Base-by-base conservation (phyloP, 495 filamentous ascomycete species). In the Penicillium pancosmium region DNA sequence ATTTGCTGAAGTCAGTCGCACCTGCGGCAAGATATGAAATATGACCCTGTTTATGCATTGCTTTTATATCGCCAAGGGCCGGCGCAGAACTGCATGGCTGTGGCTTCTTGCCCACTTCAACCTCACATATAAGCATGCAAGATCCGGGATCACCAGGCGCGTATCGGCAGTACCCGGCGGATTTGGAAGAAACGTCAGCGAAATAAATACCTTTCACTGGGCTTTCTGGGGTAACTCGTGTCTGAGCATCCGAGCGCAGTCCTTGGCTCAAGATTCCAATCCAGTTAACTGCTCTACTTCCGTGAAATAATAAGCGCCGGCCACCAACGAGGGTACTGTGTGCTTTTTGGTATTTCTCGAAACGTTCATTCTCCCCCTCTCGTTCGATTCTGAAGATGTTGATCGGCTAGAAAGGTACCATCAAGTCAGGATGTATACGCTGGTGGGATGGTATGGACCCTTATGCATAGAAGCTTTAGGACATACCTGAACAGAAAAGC, bases 251-350 rank as follows among this genome's bases (percentile, higher is more conserved):
- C 8, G 19, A 36, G 12, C 87, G 85, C 6, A 94, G 78, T 13
- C 91, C 91, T 67, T 91, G 86, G 43, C 79, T 84, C 19, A 93
- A 76, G 31, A 93, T 92, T 40, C 88, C 87, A 40, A 81, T 82
- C 64, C 87, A 91, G 64, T 92, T 92, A 19, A 82, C 87, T 16
- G 74, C 71, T 0, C 83, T 76, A 0, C 70, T 70, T 16, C 89
- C 90, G 64, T 94, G 91, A 90, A 91, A 94, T 9, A 94, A 78
- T 7, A 93, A 82, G 19, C 83, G 80, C 27, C 84, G 79, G 50
- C 89, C 79, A 31, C 70, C 73, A 8, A 44, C 51, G 2, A 13
- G 31, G 2, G 21, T 23, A 16, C 21, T 16, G 25, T 50, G 19
- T 1, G 15, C 13, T 9, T 41, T n/a, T 7, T 62, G 54, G 16